phyloP scores from a whole-genome alignment of 169 alveolate genomes.

The Perkinsus olseni region DNA sequence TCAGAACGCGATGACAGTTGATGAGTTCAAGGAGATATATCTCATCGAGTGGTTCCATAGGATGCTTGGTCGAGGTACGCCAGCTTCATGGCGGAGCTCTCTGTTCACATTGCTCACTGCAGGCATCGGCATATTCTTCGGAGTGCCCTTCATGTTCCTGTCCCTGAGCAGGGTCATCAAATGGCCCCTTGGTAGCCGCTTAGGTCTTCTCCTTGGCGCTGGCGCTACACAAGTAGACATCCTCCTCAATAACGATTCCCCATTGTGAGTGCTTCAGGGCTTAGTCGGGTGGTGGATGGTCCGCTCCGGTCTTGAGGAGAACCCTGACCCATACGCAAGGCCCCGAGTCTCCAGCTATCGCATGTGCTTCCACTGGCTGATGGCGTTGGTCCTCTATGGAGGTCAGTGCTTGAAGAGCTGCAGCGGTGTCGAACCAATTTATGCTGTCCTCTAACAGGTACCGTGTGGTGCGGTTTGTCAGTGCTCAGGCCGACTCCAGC shows the following conservation, averaged over 20 bases:
- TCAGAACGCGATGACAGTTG: conserved; percentile 59
- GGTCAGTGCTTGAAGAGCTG: not conserved
- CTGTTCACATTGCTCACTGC: not conserved
- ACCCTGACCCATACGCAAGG: not conserved
- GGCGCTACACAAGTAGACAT: not conserved
- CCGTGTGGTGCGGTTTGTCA: not conserved
- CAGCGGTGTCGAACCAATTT: too few species aligned
- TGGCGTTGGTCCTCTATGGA: not conserved
- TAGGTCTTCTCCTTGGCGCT: not conserved
- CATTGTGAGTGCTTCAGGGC: not conserved
- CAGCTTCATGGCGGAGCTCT: too few species aligned
- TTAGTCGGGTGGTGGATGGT: not conserved
- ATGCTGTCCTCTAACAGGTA: not conserved
- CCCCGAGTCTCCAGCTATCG: not conserved
- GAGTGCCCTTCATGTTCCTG: not conserved
- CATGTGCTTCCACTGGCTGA: not conserved
- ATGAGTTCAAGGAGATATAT: conserved; percentile 64
- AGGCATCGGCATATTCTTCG: not conserved
- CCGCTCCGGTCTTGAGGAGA: not conserved
- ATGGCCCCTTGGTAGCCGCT: not conserved
- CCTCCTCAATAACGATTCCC: too few species aligned
- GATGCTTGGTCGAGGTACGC: conserved; percentile 64
- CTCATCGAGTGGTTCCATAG: conserved; percentile 77
- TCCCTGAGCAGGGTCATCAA: not conserved
- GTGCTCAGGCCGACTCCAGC: not conserved